phyloP scores from a whole-genome alignment of 1,284 basidiomycete species.

The Ceratobasidium sp. region DNA sequence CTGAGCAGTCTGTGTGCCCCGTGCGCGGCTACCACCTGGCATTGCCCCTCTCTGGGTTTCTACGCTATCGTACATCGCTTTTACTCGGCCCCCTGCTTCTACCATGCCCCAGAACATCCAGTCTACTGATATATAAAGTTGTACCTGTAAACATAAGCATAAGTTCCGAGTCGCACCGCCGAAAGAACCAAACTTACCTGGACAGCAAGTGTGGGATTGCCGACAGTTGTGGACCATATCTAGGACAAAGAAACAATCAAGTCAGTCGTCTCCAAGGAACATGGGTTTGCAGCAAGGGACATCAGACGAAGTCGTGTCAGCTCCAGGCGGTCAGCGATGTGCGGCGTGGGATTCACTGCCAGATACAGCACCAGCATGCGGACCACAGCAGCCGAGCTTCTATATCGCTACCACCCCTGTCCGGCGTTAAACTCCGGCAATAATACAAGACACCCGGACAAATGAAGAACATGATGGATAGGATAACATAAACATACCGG shows the following conservation, averaged over 20 bases:
- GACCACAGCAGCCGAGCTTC: too few relatives aligned
- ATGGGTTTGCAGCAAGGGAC: constrained; percentile 47
- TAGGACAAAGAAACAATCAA: constrained; percentile 51
- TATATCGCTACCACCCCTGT: background rate
- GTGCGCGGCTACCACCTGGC: too few relatives aligned
- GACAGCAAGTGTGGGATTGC: constrained; percentile 95
- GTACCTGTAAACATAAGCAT: constrained; percentile 60
- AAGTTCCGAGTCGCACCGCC: background rate
- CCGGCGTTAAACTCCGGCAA: background rate
- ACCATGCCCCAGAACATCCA: background rate
- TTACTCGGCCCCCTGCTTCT: constrained; percentile 1
- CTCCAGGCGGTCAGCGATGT: constrained; percentile 11
- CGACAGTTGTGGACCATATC: constrained; percentile 91
- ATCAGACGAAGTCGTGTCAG: background rate
- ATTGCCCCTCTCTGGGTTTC: background rate
- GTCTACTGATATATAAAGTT: constrained; percentile 78
- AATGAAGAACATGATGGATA: background rate
- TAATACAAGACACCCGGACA: constrained; percentile 7
- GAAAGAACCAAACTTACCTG: constrained; percentile 66
- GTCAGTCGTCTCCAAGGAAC: background rate
- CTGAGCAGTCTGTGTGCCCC: too few relatives aligned
- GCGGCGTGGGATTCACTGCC: constrained; percentile 14
- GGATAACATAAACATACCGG: constrained; percentile 63
- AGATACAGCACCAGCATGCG: background rate
- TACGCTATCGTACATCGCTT: constrained; percentile 25